A percentile compares a stretch with the other conserved stretches of the same genome.
Conservation (phyloP, 2,329 filamentous ascomycete species). For the Alternaria sp. region DNA sequence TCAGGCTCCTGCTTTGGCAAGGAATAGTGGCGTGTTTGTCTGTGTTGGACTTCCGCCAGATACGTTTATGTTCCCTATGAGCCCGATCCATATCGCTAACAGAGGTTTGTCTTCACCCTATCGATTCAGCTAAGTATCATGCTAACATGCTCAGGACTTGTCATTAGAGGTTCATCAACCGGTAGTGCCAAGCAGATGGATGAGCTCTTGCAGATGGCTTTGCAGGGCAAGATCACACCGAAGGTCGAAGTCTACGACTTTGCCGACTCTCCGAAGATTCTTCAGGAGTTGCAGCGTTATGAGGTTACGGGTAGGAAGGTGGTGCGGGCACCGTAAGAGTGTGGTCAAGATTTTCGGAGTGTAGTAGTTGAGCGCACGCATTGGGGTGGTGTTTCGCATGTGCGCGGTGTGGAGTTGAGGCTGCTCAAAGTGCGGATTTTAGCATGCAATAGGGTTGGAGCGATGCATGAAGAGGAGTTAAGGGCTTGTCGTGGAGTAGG, state of each 20-base stretch:
- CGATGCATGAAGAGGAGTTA: neutral
- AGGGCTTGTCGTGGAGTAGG: neutral
- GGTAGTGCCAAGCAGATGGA: slow-evolving; percentile 56
- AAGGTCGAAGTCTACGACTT: slow-evolving; percentile 48
- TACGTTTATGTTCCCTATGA: slow-evolving; percentile 54
- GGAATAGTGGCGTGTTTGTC: slow-evolving; percentile 55
- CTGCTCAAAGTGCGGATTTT: neutral
- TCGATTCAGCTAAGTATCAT: no score
- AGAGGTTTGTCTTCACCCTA: no score
- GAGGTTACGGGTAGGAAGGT: slow-evolving; percentile 48
- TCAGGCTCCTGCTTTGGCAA: slow-evolving; percentile 53
- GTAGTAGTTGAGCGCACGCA: neutral
- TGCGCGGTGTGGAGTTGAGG: neutral
- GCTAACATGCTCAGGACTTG: slow-evolving; percentile 40
- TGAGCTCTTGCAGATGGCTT: slow-evolving; percentile 53
- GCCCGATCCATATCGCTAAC: slow-evolving; percentile 56
- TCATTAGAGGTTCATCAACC: slow-evolving; percentile 56
- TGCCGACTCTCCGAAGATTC: slow-evolving; percentile 44
- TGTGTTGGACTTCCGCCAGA: slow-evolving; percentile 56
- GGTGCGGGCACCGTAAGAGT: slow-evolving; percentile 34
- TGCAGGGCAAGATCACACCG: slow-evolving; percentile 51
- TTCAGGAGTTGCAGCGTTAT: slow-evolving; percentile 42
- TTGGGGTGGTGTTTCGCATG: neutral
- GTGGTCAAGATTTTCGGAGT: neutral
- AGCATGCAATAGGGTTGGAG: neutral